Evolutionary conservation across 139 green algal species (phyloP).

Genomic region (Nannochloris sp.): DNA sequence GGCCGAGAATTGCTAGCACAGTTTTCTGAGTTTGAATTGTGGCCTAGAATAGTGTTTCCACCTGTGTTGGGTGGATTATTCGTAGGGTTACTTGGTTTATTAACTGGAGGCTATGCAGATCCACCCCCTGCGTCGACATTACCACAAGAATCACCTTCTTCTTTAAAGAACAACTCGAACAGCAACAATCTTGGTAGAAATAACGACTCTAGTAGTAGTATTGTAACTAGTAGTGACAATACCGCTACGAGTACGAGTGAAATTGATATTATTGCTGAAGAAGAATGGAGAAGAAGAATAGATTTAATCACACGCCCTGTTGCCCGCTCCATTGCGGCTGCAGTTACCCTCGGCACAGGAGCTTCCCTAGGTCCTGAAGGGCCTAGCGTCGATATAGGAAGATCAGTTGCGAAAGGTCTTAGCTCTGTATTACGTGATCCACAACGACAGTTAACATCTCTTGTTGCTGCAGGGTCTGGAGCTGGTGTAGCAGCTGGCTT

Average conservation of each 20-base stretch:
- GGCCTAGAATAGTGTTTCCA: conserved; percentile 19
- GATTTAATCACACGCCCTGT: neutral
- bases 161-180: neutral
- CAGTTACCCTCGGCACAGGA: conserved; percentile 74
- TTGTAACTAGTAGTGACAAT: too few relatives aligned
- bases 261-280: neutral
- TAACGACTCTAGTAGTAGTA: too few relatives aligned
- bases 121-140: neutral
- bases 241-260: neutral
- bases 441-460: conserved; percentile 41
- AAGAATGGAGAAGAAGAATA: neutral
- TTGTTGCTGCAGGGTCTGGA: conserved; percentile 82
- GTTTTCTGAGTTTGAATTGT: conserved; percentile 9
- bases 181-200: too few relatives aligned
- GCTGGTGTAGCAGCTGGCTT: conserved; percentile 89
- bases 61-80: conserved; percentile 17
- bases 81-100: conserved; percentile 14
- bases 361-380: conserved; percentile 86
- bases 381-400: conserved; percentile 89
- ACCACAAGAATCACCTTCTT: neutral
- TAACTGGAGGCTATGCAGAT: neutral
- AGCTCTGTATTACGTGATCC: conserved; percentile 43
- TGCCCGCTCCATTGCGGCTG: conserved; percentile 33
- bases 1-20: neutral
- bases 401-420: conserved; percentile 54